Evolutionary conservation across 352 stramenopile species (phyloP), one percentile per base, ranked within the genome.

Genomic region (Saprolegnia diclina): DNA sequence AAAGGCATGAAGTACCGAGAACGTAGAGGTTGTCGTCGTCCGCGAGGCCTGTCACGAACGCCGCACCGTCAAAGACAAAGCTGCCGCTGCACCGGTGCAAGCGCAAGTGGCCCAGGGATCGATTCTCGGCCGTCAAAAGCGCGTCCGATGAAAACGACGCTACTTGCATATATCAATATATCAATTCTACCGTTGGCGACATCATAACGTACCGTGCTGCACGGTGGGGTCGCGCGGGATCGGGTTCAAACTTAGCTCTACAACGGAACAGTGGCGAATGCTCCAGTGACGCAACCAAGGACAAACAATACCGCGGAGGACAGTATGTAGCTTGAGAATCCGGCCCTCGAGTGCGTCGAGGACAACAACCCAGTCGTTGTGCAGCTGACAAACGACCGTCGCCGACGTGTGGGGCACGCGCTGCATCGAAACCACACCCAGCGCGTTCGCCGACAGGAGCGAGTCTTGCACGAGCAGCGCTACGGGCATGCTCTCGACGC

Each of bases 361-460:
- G 13, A 86, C 71, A 22, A 88, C 73, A 19, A 90, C 65, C 83
- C 83, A 91, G 66, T 90, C 82, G 45, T 90, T 92, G 10, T 80
- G 78, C 7, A 92, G 71, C 44, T 92, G 82, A 62, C 80, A 83
- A 14, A 89, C 55, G 21, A 90, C 64, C 53, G 87, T 76, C 0
- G 74, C 80, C 14, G 67, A 71, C 0, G 71, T 80, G 18, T 75
- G 70, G 0, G 71, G 81, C 4, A 76, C 21, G 6, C 80, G 65
- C 4, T 73, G 77, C 42, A 90, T 73, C 6, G 80, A 80, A 44
- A 85, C 72, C 6, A 87, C 72, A 14, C 75, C 78, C 46, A 72
- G 21, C 75, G 65, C 9, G 56, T 72, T 42, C 32, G 61, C 78
- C 24, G 72, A 77, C 19, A 78, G 61, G 1, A 81, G 68, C 5